Evolutionary conservation across 352 stramenopile genomes (phyloP).

Genomic region (Phytophthora pseudosyringae): DNA sequence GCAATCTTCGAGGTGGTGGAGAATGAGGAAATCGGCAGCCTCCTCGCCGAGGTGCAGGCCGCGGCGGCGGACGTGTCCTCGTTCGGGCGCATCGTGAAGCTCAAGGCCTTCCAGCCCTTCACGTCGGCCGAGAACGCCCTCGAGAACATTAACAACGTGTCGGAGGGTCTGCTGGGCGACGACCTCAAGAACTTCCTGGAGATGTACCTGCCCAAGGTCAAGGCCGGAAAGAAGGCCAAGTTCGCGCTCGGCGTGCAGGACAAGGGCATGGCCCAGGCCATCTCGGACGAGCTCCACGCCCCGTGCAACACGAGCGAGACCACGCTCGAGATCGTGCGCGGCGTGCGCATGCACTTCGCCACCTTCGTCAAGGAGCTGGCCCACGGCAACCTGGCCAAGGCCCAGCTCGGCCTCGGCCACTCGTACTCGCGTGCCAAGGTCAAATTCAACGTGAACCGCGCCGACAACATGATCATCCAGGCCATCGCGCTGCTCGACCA

Average conservation of each 20-base stretch:
- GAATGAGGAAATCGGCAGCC: slow-evolving; percentile 95
- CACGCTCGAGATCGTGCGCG: slow-evolving; percentile 95
- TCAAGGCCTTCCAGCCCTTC: slow-evolving; percentile 99
- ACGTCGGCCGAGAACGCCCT: slow-evolving; percentile 98
- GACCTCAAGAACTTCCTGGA: slow-evolving; percentile 99
- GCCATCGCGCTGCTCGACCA: slow-evolving; percentile 99
- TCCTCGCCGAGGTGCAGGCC: slow-evolving; percentile 91
- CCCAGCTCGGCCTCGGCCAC: slow-evolving; percentile 99
- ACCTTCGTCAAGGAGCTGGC: slow-evolving; percentile 99
- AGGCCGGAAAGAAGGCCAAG: slow-evolving; percentile 91
- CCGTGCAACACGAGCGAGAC: slow-evolving; percentile 98
- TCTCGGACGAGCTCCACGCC: slow-evolving; percentile 94
- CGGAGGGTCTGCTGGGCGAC: slow-evolving; percentile 93
- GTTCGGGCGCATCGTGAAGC: slow-evolving; percentile 98
- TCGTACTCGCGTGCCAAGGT: slow-evolving; percentile 98
- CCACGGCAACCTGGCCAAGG: slow-evolving; percentile 96
- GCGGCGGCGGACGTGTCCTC: slow-evolving; percentile 93
- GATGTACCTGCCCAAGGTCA: slow-evolving; percentile 99
- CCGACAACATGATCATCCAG: slow-evolving; percentile 99
- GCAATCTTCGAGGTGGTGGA: slow-evolving; percentile 98
- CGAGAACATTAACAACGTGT: slow-evolving; percentile 99
- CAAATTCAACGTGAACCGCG: slow-evolving; percentile 99
- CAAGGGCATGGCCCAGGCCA: slow-evolving; percentile 93
- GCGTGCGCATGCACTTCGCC: slow-evolving; percentile 97
- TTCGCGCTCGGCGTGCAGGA: slow-evolving; percentile 94